Percentiles rank a stretch among this genome's conserved stretches.
Conservation (phyloP, 202 grass and related monocot genomes). For the Eragrostis tef region DNA sequence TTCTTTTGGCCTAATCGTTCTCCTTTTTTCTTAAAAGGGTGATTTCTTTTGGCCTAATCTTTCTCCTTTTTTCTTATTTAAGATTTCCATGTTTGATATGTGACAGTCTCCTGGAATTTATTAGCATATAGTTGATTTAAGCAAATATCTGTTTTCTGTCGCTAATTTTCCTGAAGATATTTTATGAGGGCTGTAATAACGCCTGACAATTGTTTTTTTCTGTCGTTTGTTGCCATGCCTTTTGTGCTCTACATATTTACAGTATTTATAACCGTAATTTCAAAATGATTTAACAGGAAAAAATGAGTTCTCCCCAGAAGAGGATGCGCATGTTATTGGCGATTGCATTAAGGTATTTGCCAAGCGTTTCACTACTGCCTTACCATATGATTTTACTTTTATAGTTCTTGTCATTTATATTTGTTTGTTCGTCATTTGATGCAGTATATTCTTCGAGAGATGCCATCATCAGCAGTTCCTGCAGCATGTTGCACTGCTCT, state of each 20-base stretch:
- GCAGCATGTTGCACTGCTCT: constrained; percentile 85
- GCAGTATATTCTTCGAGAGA: constrained; percentile 89
- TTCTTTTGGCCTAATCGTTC: constrained; percentile 33
- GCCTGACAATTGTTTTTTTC: constrained; percentile 21
- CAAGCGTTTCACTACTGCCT: constrained; percentile 36
- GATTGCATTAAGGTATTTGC: constrained; percentile 94
- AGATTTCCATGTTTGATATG: constrained; percentile 13
- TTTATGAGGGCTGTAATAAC: constrained; percentile 25
- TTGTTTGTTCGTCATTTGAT: constrained; percentile 44
- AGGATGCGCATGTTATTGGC: constrained; percentile 96
- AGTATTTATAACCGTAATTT: constrained; percentile 14
- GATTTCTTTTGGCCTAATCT: constrained; percentile 38
- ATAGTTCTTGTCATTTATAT: constrained; percentile 38
- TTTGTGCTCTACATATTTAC: constrained; percentile 27
- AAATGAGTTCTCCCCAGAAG: constrained; percentile 84
- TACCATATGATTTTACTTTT: constrained; percentile 25
- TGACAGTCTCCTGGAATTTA: neutral
- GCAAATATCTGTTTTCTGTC: constrained; percentile 2
- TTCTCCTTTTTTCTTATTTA: constrained; percentile 35
- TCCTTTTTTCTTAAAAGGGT: constrained; percentile 73
- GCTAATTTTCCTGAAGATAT: constrained; percentile 15
- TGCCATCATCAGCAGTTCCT: constrained; percentile 86
- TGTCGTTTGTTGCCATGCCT: constrained; percentile 3
- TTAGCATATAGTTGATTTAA: neutral
- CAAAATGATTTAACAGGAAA: constrained; percentile 70